Base-by-base conservation (phyloP, 2,329 filamentous ascomycete genomes). In the Helotiales sp. region DNA sequence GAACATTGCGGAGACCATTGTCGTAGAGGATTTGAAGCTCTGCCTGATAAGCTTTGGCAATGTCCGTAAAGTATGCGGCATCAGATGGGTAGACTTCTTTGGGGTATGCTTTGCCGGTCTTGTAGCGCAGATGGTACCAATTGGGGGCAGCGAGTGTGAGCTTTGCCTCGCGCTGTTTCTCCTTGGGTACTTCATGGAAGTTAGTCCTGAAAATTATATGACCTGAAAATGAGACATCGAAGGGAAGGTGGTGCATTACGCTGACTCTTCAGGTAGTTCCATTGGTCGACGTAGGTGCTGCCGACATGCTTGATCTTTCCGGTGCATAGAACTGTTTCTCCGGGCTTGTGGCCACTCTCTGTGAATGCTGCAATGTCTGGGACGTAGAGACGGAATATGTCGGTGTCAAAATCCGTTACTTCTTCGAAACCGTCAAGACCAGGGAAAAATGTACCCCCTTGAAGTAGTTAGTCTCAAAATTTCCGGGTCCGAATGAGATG, bases 91-190 rank as follows among this genome's bases (percentile, higher is more conserved):
- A 87, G 43, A 84, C 82, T 1, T 82, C 80, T 64, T 81, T 81
- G 5, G 81, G 79, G 72, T 84, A 87, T 28, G 84, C 84, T 62
- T 79, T 78, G 60, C 84, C 84, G 65, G 84, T 81, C 72, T 81
- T 83, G 71, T 86, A 85, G 43, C 88, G 84, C 74, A 90, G 82
- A 78, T 93, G 89, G 76, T 91, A 91, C 85, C 89, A 91, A 76
- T 87, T 87, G 1, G 88, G 88, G 4, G 88, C 87, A 20, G 88
- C 86, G 73, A 91, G 80, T 20, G 89, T 91, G 72, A 91, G 84
- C 80, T 92, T 91, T 77, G 89, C 86, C 70, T 90, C 86, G 70
- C 86, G 86, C 74, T 89, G 86, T 63, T 86, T 81, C 32, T 88
- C 85, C 26, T 86, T 81, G 0, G 89, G 85, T 0, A 91, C 54